Conservation (phyloP, 768 basidiomycete genomes). For the Ramaria rubella region DNA sequence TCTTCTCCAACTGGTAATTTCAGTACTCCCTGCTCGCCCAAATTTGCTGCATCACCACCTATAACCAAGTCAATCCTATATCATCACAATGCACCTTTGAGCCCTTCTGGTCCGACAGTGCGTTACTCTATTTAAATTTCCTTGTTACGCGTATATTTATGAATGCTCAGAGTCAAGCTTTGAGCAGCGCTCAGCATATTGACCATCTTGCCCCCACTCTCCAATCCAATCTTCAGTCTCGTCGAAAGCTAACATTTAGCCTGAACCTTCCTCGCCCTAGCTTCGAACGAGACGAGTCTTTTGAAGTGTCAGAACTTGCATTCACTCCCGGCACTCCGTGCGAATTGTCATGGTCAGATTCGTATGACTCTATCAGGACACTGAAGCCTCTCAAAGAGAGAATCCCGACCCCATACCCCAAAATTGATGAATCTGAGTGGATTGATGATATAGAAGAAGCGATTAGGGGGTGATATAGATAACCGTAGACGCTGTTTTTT, state of each 20-base stretch:
- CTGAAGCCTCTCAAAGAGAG: constrained; percentile 1
- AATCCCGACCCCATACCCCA: constrained; percentile 1
- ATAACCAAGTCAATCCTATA: background rate
- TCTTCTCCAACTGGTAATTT: background rate
- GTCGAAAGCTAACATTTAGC: background rate
- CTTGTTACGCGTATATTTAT: too few species aligned
- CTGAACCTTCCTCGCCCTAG: background rate
- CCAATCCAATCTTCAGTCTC: background rate
- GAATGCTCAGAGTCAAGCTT: too few species aligned
- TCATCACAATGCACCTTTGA: too few species aligned
- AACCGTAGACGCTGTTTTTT: background rate
- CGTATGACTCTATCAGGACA: background rate
- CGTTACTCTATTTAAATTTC: too few species aligned
- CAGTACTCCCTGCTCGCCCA: background rate
- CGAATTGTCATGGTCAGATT: background rate
- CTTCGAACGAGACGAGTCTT: background rate
- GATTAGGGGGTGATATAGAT: background rate
- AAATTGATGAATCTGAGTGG: background rate
- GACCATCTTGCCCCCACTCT: background rate
- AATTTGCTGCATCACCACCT: background rate
- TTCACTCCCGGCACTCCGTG: background rate
- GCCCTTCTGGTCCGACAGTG: too few species aligned
- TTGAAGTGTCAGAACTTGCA: background rate
- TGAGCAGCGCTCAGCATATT: too few species aligned
- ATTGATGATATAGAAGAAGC: background rate